These are phyloP conservation scores for Endogone sp. DNA, from an alignment of 192 early-diverging fungal genomes.

Conservation along the genomic window DNA sequence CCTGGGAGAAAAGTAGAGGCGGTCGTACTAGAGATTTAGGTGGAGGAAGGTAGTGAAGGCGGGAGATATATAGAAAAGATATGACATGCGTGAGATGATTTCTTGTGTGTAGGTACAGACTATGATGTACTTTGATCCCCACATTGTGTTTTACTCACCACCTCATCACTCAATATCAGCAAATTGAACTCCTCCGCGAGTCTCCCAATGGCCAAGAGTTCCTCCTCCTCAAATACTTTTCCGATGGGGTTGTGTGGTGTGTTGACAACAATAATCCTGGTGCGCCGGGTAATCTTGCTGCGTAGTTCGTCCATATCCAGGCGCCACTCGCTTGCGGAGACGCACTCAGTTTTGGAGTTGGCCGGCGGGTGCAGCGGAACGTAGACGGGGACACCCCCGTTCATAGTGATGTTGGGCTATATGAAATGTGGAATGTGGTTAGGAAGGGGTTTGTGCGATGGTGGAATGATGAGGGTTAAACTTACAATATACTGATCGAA, in stretches of 20 bases:
- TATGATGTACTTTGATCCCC: slow-evolving; percentile 9
- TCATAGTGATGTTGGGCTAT: slow-evolving; percentile 75
- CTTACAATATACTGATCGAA: slow-evolving; percentile 91
- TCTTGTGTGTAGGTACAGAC: slow-evolving; percentile 1
- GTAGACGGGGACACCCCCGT: slow-evolving; percentile 82
- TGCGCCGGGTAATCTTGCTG: slow-evolving; percentile 65
- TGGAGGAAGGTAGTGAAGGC: background rate
- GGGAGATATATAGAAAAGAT: background rate
- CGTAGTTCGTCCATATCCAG: slow-evolving; percentile 80
- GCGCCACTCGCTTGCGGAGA: slow-evolving; percentile 81
- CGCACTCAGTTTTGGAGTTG: slow-evolving; percentile 37
- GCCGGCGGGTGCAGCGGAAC: slow-evolving; percentile 70
- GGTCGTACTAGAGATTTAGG: slow-evolving; percentile 70
- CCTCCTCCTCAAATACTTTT: slow-evolving; percentile 75
- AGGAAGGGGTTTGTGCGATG: background rate
- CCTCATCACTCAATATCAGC: slow-evolving; percentile 89
- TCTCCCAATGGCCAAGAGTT: slow-evolving; percentile 69
- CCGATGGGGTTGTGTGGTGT: slow-evolving; percentile 95
- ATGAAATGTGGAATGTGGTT: background rate
- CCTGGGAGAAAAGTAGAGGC: slow-evolving; percentile 73
- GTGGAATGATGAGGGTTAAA: background rate
- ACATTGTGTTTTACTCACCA: slow-evolving; percentile 39
- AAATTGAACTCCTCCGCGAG: slow-evolving; percentile 80
- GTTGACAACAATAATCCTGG: slow-evolving; percentile 89
- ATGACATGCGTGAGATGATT: too few relatives aligned